Percentiles rank a stretch among this genome's conserved stretches.
These are phyloP conservation scores for Sarcomyxa edulis DNA, from an alignment of 768 basidiomycete genomes.

Conservation along the genomic window DNA sequence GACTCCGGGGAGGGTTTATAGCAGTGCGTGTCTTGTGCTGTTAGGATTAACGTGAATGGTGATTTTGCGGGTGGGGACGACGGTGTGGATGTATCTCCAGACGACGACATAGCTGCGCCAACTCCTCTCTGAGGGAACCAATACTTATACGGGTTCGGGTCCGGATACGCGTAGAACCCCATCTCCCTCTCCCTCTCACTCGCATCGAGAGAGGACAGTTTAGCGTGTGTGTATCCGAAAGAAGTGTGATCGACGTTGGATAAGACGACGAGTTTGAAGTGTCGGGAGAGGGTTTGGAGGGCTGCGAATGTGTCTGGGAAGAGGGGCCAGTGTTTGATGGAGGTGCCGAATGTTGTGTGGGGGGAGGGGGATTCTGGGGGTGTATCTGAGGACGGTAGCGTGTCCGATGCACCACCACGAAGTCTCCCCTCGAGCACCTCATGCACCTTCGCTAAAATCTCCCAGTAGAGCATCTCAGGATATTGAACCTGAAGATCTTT, in stretches of 20 bases:
- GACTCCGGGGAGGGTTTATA: constrained; percentile 66
- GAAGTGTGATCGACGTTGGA: constrained; percentile 71
- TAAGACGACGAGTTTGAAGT: constrained; percentile 67
- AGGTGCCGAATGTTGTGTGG: constrained; percentile 51
- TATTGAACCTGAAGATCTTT: constrained; percentile 50
- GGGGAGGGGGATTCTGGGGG: constrained; percentile 15
- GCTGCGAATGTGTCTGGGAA: constrained; percentile 66
- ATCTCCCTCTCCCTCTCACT: too few species aligned
- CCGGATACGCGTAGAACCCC: constrained; percentile 1
- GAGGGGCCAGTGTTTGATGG: constrained; percentile 56
- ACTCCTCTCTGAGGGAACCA: too few species aligned
- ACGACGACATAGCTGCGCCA: too few species aligned
- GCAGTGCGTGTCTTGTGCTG: constrained; percentile 67
- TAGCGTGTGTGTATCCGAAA: constrained; percentile 53
- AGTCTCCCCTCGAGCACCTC: constrained; percentile 31
- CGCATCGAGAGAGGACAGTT: constrained; percentile 32
- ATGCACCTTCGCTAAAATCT: constrained; percentile 50
- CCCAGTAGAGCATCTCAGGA: constrained; percentile 55
- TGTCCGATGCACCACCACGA: constrained; percentile 20
- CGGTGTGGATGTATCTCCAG: constrained; percentile 24
- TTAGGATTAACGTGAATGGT: constrained; percentile 61
- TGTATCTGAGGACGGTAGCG: constrained; percentile 14
- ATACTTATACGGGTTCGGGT: background rate
- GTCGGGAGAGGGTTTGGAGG: constrained; percentile 50
- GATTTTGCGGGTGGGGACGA: constrained; percentile 38